Evolutionary conservation across 2,329 filamentous ascomycete genomes (phyloP).

Genomic region (Moelleriella libera): DNA sequence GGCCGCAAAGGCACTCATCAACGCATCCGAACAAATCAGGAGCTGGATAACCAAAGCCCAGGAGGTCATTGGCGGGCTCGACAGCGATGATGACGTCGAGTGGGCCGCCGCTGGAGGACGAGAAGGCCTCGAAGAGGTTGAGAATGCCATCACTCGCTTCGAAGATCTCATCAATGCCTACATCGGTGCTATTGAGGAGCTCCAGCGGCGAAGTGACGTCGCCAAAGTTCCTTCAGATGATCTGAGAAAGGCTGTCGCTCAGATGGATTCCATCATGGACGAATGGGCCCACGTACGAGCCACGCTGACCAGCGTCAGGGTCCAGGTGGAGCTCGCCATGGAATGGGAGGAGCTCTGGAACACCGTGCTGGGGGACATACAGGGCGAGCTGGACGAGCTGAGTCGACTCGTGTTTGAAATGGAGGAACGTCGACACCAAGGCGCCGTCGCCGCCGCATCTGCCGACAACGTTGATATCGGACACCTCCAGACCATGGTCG

Average conservation of each 20-base stretch:
- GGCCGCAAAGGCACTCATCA: conserved; percentile 71
- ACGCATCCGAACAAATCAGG: conserved; percentile 81
- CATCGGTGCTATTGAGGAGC: conserved; percentile 80
- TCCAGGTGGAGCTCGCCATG: conserved; percentile 92
- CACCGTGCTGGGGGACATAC: conserved; percentile 82
- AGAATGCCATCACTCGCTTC: conserved; percentile 66
- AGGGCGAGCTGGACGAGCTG: conserved; percentile 69
- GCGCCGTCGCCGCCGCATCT: conserved; percentile 46
- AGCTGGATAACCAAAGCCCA: conserved; percentile 89
- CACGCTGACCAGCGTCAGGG: conserved; percentile 66
- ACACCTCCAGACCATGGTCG: conserved; percentile 84
- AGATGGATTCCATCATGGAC: conserved; percentile 77
- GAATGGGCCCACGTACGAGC: conserved; percentile 76
- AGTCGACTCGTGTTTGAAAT: conserved; percentile 84
- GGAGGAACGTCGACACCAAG: conserved; percentile 87
- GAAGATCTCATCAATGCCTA: conserved; percentile 86
- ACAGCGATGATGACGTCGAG: conserved; percentile 93
- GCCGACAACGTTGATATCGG: conserved; percentile 65
- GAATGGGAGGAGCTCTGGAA: conserved; percentile 99
- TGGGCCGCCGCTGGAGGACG: conserved; percentile 85
- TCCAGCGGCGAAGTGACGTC: conserved; percentile 72
- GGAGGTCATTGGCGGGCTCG: conserved; percentile 75
- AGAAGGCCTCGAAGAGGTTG: conserved; percentile 62
- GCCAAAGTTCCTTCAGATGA: conserved; percentile 54
- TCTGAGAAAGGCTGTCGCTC: conserved; percentile 59